Evolutionary conservation across 768 basidiomycete species (phyloP), one percentile per base, ranked within the genome.

Genomic region (Hygrophorus russula): DNA sequence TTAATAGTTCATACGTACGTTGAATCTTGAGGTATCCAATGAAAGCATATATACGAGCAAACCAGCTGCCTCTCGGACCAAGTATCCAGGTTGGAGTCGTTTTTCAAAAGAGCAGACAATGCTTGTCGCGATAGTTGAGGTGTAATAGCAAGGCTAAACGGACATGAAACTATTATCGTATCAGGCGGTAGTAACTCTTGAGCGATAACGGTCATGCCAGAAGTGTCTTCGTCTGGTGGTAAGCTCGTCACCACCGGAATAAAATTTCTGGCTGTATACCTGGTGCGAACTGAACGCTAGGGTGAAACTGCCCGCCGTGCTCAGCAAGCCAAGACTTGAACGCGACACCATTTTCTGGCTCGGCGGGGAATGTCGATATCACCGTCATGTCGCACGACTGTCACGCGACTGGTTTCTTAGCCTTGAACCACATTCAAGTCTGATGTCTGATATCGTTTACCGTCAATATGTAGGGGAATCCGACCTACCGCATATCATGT

Each of bases 401-500:
- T 24, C 24, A 24, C 24, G 24, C 24, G 24, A 24, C 24, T 24
- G 24, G 7, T 3, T 7, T 24, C 24, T 24, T 7, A 7, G 7
- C 24, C 24, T 24, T 24, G 24, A 7, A 24, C 24, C 24, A 24
- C 24, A 3, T 24, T 24, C 24, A 24, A 24, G 24, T 24, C 24
- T 24, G 24, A 64, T 64, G 64, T 50, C 62, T 46, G 55, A 59
- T 27, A 77, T 82, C 47, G 55, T 65, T 43, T 91, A 90, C 64
- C 74, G 86, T 51, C 73, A 73, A 52, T 90, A 91, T 59, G 51
- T 62, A 40, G 84, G 85, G 53, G 85, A 89, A 63, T 64, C 72
- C 5, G 88, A 91, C 62, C 70, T 91, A 35, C 78, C 79, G 4
- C 76, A 79, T 51, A 82, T 97, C 55, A 90, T 94, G 76, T 69